Conservation (phyloP, 345 rosid genomes). For the Eucalyptus dawsonii region DNA sequence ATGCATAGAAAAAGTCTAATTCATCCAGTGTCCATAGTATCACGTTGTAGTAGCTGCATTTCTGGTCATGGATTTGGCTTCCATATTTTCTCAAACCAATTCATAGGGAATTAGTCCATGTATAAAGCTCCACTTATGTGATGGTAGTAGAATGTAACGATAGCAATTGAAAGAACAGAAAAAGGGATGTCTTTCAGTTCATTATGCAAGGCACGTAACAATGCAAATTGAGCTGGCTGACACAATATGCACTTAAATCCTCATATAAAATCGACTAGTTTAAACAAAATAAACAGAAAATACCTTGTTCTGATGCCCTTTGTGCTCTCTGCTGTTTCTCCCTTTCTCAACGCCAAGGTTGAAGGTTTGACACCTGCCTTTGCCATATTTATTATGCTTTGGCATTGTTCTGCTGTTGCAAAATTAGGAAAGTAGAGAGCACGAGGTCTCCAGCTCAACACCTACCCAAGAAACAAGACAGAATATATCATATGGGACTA, state of each 20-base stretch:
- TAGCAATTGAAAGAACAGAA: background rate
- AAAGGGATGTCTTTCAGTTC: background rate
- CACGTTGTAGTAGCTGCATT: background rate
- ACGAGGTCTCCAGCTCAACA: conserved; percentile 66
- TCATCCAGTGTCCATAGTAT: background rate
- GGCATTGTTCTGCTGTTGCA: conserved; percentile 48
- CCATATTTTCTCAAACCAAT: background rate
- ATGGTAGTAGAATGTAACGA: background rate
- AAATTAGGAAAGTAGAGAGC: conserved; percentile 48
- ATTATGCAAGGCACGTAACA: background rate
- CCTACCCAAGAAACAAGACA: conserved; percentile 12
- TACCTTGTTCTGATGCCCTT: conserved; percentile 67
- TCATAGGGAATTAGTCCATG: background rate
- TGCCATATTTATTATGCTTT: conserved; percentile 31
- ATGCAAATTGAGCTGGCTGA: background rate
- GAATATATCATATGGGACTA: background rate
- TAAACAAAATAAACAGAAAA: background rate
- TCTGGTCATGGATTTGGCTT: background rate
- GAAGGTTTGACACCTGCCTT: conserved; percentile 42
- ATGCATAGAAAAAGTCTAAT: background rate
- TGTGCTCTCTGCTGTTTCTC: conserved; percentile 32
- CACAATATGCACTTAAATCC: background rate
- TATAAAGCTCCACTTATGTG: background rate
- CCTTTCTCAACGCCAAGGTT: conserved; percentile 35
- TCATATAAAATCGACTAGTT: background rate